These are phyloP conservation scores for Aspergillus viridinutans DNA, from an alignment of 2,329 filamentous ascomycete genomes.

Conservation along the genomic window DNA sequence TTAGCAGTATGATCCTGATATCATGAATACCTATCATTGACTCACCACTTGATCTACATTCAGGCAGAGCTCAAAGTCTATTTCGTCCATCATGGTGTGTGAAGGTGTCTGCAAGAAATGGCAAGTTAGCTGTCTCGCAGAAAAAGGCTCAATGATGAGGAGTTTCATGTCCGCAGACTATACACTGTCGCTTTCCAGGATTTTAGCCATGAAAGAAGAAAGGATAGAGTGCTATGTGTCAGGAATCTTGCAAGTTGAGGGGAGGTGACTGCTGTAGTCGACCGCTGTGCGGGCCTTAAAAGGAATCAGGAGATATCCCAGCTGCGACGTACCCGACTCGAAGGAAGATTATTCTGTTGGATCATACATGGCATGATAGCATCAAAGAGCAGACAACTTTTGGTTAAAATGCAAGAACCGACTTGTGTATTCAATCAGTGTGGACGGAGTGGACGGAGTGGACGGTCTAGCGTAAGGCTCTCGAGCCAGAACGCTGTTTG, in stretches of 20 bases:
- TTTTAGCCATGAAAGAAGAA: neutral
- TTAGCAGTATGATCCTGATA: neutral
- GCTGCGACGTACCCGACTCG: neutral
- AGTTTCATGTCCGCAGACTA: neutral
- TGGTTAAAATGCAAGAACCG: neutral
- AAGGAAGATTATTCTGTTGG: neutral
- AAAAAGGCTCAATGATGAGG: neutral
- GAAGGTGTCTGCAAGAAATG: neutral
- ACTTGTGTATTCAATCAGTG: neutral
- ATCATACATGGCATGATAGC: neutral
- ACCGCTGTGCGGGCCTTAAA: neutral
- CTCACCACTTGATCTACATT: constrained; percentile 13
- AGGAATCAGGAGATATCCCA: neutral
- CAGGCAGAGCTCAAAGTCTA: constrained; percentile 18
- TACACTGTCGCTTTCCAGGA: neutral
- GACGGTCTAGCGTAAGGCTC: neutral
- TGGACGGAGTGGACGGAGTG: neutral
- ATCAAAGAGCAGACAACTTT: neutral
- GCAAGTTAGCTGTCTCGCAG: neutral
- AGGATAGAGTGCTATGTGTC: neutral
- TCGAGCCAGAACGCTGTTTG: neutral
- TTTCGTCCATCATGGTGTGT: constrained; percentile 14
- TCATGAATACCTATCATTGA: neutral
- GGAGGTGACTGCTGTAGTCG: neutral
- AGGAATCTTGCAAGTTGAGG: neutral